Evolutionary conservation across 805 yeast species (phyloP), one percentile per base, ranked within the genome.

Genomic region (Gaillardinia entomophila): DNA sequence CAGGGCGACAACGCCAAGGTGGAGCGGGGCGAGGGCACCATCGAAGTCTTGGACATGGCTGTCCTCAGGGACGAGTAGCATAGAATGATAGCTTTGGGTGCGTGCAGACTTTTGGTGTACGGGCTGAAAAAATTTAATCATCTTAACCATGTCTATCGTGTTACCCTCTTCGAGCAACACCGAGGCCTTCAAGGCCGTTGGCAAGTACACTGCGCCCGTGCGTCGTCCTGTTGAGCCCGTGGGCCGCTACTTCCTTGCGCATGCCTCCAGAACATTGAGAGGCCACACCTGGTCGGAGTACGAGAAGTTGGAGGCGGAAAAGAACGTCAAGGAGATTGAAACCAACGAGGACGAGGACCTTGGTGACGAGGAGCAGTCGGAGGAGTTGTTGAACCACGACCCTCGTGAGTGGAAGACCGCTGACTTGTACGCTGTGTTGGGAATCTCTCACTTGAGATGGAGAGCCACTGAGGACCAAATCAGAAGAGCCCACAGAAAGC

Each of bases 221-320:
- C 82, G 82, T 48, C 82, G 96, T 60, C 81, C 90, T 38, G 71
- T 89, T 42, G 98, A 92, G 68, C 97, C 98, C 24, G 96, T 90
- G 46, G 98, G 98, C 36, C 90, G 94, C 41, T 84, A 76, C 57
- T 92, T 89, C 69, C 70, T 92, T 49, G 96, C 96, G 32, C 98
- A 92, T 55, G 97, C 97, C 37, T 79, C 95, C 47, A 84, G 98
- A 73, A 77, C 94, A 34, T 72, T 89, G 49, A 80, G 96, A 67
- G 96, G 96, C 60, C 96, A 95, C 68, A 87, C 97, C 31, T 92
- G 97, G 96, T 87, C 97, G 35, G 97, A 92, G 66, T 92, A 77
- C 55, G 98, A 92, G 68, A 81, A 83, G 60, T 68, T 88, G 46
- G 94, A 89, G 73, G 96, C 96, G 40, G 94, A 82, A 57, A 79